Evolutionary conservation across 140 eudicot genomes (phyloP), one percentile per base, ranked within the genome.

Genomic region (Flaveria floridana): DNA sequence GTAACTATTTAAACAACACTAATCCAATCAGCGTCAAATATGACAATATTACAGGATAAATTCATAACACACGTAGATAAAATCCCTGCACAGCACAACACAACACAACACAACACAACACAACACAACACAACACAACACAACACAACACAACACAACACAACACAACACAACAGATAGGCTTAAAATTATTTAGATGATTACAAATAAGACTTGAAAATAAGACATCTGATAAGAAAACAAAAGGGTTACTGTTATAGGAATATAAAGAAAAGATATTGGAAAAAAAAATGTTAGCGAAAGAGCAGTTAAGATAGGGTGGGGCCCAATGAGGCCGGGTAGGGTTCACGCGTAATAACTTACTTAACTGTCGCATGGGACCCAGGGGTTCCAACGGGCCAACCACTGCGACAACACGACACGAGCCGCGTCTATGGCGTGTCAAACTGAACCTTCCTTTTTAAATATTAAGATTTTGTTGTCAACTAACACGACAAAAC

Each of bases 351-450:
- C 80, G 80, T 68, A 80, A 67, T 80, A 80, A 80, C 84, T 80
- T 80, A 80, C 80, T 44, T 80, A 80, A 80, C 84, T 80, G 84
- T 80, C 84, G 80, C 84, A 74, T 47, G 80, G 84, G 83, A 5
- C 80, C 84, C 76, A 73, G 10, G 3, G 34, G 2, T 51, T 73
- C 55, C 14, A 65, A 79, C 76, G 68, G 84, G 76, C 84, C 84
- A 80, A 80, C 84, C 59, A 80, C 84, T 80, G 62, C 67, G 34
- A 69, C 76, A 78, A 78, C 65, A 78, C 77, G 71, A 80, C 76
- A 74, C 10, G 76, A 76, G 42, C 79, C 83, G 79, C 10, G 64
- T 72, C 78, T 20, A 66, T 80, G 53, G 76, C 84, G 84, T 80
- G 84, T 80, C 84, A 74, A 74, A 80, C 76, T 21, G 72, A 73